phyloP scores from a whole-genome alignment of 2,329 filamentous ascomycete species.

The Dactylellina cionopaga region DNA sequence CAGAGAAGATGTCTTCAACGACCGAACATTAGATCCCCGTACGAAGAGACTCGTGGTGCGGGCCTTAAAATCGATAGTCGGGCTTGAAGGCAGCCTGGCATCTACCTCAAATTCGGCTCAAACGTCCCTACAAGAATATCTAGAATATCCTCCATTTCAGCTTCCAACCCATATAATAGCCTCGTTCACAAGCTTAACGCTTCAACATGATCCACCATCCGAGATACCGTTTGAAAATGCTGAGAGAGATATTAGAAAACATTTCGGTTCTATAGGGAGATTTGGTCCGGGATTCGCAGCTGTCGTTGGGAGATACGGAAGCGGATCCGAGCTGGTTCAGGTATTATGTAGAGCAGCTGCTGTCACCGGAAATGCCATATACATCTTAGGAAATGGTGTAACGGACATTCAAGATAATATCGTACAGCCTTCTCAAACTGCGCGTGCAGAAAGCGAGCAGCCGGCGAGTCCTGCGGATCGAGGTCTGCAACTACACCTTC shows the following conservation, averaged over 20 bases:
- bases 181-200: conserved; percentile 74
- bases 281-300: conserved; percentile 91
- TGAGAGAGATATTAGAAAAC: conserved; percentile 77
- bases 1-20: conserved; percentile 89
- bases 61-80: conserved; percentile 86
- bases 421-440: conserved; percentile 29
- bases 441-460: conserved; percentile 56
- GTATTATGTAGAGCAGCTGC: conserved; percentile 89
- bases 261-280: conserved; percentile 84
- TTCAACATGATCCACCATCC: conserved; percentile 71
- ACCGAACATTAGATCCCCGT: conserved; percentile 77
- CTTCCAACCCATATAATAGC: conserved; percentile 75
- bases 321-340: conserved; percentile 86
- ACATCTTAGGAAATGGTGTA: conserved; percentile 81
- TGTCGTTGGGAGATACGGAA: conserved; percentile 92
- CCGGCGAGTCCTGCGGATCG: background rate
- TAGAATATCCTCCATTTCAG: conserved; percentile 67
- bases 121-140: conserved; percentile 68
- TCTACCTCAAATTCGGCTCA: conserved; percentile 65
- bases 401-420: conserved; percentile 58
- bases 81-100: conserved; percentile 71
- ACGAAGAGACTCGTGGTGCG: conserved; percentile 91
- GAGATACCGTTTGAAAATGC: conserved; percentile 62
- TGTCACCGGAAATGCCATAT: conserved; percentile 83
- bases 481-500: conserved; percentile 64